Percentiles rank a stretch among this genome's conserved stretches.
phyloP scores from a whole-genome alignment of 768 basidiomycete species.

The Clavulina sp. region DNA sequence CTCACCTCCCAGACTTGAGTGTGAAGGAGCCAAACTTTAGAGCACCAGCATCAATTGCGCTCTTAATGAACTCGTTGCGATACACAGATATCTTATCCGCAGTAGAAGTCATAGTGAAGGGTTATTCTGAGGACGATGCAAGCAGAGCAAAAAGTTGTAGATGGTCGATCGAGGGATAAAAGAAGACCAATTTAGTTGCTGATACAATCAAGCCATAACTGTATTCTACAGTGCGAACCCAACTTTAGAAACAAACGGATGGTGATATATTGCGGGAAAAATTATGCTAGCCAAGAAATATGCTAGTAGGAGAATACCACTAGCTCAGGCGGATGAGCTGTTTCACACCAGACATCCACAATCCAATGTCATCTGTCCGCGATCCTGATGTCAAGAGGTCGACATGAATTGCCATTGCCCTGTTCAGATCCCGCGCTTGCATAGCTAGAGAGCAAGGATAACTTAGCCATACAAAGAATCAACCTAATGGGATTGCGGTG shows the following conservation, averaged over 20 bases:
- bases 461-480: background rate
- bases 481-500: background rate
- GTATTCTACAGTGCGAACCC: too few species aligned
- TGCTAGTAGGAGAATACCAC: too few species aligned
- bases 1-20: constrained; percentile 87
- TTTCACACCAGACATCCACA: constrained; percentile 84
- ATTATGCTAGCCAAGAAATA: too few species aligned
- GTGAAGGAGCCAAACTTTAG: constrained; percentile 85
- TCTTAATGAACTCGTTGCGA: constrained; percentile 38
- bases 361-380: constrained; percentile 62
- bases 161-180: too few species aligned
- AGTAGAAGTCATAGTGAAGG: too few species aligned
- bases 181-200: too few species aligned
- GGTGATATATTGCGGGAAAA: too few species aligned
- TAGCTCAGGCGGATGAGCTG: constrained; percentile 64
- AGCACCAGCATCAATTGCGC: constrained; percentile 49
- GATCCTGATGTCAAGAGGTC: constrained; percentile 67
- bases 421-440: constrained; percentile 55
- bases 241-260: too few species aligned
- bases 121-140: too few species aligned
- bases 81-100: too few species aligned
- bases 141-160: too few species aligned
- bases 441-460: constrained; percentile 40
- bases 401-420: constrained; percentile 68
- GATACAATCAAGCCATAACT: too few species aligned